Evolutionary conservation across 257 asterid species (phyloP), one percentile per base, ranked within the genome.

Genomic region (Coffea eugenioides): DNA sequence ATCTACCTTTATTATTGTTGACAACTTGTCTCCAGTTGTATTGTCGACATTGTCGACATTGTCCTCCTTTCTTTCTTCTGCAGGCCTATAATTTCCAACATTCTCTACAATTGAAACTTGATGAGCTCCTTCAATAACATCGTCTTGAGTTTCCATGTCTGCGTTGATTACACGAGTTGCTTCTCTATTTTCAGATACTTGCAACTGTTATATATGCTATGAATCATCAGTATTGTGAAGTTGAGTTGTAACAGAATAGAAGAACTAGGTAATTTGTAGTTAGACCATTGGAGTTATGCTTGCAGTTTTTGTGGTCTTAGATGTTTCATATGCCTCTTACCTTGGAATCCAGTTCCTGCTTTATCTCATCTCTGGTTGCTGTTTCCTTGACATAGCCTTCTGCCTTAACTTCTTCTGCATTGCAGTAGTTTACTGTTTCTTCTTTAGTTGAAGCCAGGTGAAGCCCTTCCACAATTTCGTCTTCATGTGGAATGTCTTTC

Each of bases 41-140:
- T 84, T 82, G 66, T 81, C 78, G 77, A 74, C 78, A 46, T 72
- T 75, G 59, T 18, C 79, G 77, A 74, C 78, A 46, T 72, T 75
- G 59, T 18, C 79, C 61, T 25, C 71, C 80, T 73, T 69, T 14
- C 80, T 43, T 36, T 64, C 80, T 77, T 18, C 74, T 39, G 25
- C 80, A 68, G 48, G 34, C 25, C 36, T 67, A 81, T 64, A 56
- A 48, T 71, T 77, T 77, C 14, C 72, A 9, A 52, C 10, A 41
- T 75, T 71, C 43, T 57, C 34, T 54, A 13, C 49, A 43, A 9
- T 31, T 52, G 65, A 49, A 69, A 74, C 68, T 45, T 70, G 43
- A 2, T 1, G 14, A 25, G 72, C 21, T 39, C 52, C 36, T 73
- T 36, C 70, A 45, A 56, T 39, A 70, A 18, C 74, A 52, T 68